Conservation (phyloP, 2,329 filamentous ascomycete genomes). For the Rhexocercosporidium sp. region DNA sequence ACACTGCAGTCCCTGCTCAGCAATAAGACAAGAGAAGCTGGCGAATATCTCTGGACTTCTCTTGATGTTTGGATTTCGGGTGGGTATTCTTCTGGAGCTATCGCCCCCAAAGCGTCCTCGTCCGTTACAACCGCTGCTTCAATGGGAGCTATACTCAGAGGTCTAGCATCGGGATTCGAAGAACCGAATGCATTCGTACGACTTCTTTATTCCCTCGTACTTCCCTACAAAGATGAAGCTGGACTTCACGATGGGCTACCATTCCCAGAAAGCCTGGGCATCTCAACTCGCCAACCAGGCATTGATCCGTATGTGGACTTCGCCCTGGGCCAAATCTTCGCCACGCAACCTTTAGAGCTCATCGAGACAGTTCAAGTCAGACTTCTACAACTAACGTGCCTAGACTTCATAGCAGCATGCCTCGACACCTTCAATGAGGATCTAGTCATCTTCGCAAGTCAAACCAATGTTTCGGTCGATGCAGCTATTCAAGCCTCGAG, state of each 20-base stretch:
- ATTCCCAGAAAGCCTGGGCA: conserved; percentile 85
- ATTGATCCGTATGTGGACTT: conserved; percentile 95
- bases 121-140: conserved; percentile 40
- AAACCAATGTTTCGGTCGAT: conserved; percentile 77
- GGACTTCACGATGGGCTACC: conserved; percentile 76
- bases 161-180: conserved; percentile 80
- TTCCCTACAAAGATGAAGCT: conserved; percentile 65
- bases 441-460: conserved; percentile 82
- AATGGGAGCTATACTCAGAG: conserved; percentile 72
- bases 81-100: conserved; percentile 53
- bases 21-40: conserved; percentile 70
- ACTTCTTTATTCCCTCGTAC: conserved; percentile 74
- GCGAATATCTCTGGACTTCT: conserved; percentile 77
- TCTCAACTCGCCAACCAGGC: conserved; percentile 77
- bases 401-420: conserved; percentile 82
- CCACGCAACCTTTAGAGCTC: conserved; percentile 60
- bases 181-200: conserved; percentile 84
- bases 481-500: conserved; percentile 74
- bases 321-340: conserved; percentile 79
- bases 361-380: conserved; percentile 71
- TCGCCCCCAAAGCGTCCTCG: conserved; percentile 45
- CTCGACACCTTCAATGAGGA: conserved; percentile 93
- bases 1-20: conserved; percentile 77
- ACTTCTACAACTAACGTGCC: conserved; percentile 77
- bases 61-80: conserved; percentile 82